Conservation (phyloP, 2,329 filamentous ascomycete species). For the Lasiodiplodia gonubiensis region DNA sequence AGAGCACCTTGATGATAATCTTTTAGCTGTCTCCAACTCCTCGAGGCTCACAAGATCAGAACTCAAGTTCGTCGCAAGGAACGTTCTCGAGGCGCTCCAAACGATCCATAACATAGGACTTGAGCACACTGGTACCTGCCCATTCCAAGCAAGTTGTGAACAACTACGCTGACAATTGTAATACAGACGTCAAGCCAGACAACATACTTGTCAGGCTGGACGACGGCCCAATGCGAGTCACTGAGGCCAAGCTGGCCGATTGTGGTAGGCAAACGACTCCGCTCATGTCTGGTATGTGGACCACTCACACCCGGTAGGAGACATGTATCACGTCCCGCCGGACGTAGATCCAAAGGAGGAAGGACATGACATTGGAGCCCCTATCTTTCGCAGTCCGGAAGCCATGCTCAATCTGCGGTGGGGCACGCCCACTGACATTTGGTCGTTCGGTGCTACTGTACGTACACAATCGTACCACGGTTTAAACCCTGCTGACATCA, state of each 20-base stretch:
- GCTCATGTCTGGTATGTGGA: neutral
- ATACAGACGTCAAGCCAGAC: neutral
- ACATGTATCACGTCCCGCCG: neutral
- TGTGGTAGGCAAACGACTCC: neutral
- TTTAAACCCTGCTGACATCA: neutral
- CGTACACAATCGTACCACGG: constrained; percentile 29
- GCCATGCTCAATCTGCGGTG: constrained; percentile 41
- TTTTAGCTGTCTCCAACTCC: neutral
- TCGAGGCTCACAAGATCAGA: neutral
- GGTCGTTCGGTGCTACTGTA: constrained; percentile 48
- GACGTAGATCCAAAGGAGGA: constrained; percentile 27
- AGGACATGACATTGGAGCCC: constrained; percentile 42
- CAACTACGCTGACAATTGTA: neutral
- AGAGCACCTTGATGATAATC: neutral
- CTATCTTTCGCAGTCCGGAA: constrained; percentile 49
- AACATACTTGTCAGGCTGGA: neutral
- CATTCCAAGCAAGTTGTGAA: neutral
- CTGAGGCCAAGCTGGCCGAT: neutral
- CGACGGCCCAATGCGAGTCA: neutral
- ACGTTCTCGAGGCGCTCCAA: neutral
- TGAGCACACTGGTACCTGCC: neutral
- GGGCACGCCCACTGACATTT: constrained; percentile 49
- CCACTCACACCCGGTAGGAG: neutral
- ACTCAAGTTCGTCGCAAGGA: neutral
- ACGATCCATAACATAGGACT: neutral